These are phyloP conservation scores for Xylaria intraflava DNA, from an alignment of 495 filamentous ascomycete genomes.

Conservation along the genomic window DNA sequence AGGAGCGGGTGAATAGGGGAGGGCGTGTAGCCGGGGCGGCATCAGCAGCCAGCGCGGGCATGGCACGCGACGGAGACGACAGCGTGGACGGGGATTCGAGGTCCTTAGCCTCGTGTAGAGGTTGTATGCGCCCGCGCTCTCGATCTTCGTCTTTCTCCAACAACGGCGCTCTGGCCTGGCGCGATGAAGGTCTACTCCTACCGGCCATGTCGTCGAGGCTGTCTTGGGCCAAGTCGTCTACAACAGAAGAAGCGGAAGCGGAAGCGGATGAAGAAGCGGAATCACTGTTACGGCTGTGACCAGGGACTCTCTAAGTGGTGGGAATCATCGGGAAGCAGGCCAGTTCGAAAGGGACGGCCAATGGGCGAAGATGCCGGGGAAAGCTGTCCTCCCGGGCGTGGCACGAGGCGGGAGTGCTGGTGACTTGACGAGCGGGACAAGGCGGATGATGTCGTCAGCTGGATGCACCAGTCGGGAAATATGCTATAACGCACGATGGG, in stretches of 20 bases:
- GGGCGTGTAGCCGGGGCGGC: constrained; percentile 15
- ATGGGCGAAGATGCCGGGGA: too few relatives aligned
- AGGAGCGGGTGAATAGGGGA: constrained; percentile 40
- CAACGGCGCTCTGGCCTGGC: constrained; percentile 47
- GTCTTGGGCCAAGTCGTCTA: constrained; percentile 15
- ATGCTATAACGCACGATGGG: too few relatives aligned
- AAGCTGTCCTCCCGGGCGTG: too few relatives aligned
- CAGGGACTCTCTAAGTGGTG: too few relatives aligned
- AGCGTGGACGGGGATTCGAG: not conserved
- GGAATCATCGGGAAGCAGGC: too few relatives aligned
- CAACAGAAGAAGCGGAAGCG: constrained; percentile 1
- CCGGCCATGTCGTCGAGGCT: constrained; percentile 20
- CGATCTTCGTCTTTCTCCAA: constrained; percentile 41
- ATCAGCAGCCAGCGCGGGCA: constrained; percentile 15
- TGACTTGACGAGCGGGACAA: too few relatives aligned
- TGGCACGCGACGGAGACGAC: constrained; percentile 11
- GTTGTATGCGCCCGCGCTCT: constrained; percentile 43
- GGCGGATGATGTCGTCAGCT: too few relatives aligned
- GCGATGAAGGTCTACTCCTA: constrained; percentile 31
- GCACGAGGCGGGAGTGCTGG: too few relatives aligned
- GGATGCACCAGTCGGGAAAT: too few relatives aligned
- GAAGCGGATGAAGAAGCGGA: not conserved
- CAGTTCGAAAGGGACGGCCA: too few relatives aligned
- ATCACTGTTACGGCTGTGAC: too few relatives aligned
- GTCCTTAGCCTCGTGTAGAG: constrained; percentile 28